These are phyloP conservation scores for Acacia pycnantha DNA, from an alignment of 331 rosid species.

Conservation along the genomic window DNA sequence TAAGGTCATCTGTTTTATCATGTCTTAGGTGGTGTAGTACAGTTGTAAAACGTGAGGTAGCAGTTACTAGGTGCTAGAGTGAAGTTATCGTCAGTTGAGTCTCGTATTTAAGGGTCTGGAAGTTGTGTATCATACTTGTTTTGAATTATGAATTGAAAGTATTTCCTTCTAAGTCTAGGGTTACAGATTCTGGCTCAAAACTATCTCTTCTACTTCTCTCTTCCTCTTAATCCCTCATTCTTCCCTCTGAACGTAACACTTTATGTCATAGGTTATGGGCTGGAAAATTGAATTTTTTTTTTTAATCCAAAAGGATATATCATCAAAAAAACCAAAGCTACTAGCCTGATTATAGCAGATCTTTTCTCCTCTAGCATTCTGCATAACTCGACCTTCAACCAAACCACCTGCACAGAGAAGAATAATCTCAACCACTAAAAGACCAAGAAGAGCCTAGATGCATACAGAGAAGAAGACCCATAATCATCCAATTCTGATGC, in stretches of 20 bases:
- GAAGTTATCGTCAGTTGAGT: too few relatives aligned
- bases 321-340: constrained; percentile 16
- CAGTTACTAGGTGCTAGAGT: too few relatives aligned
- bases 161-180: too few relatives aligned
- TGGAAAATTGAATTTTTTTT: neutral
- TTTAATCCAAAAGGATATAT: neutral
- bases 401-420: constrained; percentile 60
- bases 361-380: constrained; percentile 93
- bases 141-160: too few relatives aligned
- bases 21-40: too few relatives aligned
- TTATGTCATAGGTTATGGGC: constrained; percentile 13
- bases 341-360: constrained; percentile 80
- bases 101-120: too few relatives aligned
- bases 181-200: too few relatives aligned
- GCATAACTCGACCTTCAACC: constrained; percentile 93
- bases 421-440: constrained; percentile 10
- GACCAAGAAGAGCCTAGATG: constrained; percentile 8
- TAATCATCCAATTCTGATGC: constrained; percentile 14
- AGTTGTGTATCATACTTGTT: too few relatives aligned
- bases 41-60: too few relatives aligned
- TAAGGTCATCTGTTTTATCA: too few relatives aligned
- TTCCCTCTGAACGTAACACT: neutral
- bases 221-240: too few relatives aligned
- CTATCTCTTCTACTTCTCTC: too few relatives aligned
- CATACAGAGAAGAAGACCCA: constrained; percentile 4